These are phyloP conservation scores for Aegilops speltoides DNA, from an alignment of 176 grass and related monocot species.

Conservation along the genomic window DNA sequence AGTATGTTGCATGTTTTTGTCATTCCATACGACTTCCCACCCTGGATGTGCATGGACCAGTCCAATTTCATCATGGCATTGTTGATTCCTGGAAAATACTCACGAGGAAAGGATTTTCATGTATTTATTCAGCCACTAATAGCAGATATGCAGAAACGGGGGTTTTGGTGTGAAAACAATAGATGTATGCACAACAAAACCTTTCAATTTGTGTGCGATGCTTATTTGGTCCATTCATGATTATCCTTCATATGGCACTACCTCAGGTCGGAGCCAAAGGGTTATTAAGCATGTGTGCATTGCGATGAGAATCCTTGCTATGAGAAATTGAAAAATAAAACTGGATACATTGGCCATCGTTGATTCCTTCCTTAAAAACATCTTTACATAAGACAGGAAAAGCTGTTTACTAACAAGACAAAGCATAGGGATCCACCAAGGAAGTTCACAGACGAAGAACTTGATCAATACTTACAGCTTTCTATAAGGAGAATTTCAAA, in stretches of 20 bases:
- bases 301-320: no score
- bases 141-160: not conserved
- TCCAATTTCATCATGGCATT: not conserved
- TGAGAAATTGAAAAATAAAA: no score
- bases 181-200: no score
- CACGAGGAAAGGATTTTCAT: conserved; percentile 21
- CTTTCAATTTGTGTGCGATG: no score
- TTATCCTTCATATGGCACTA: no score
- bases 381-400: not conserved
- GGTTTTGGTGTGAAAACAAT: no score
- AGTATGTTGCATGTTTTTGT: no score
- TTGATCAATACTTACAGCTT: no score
- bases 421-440: not conserved
- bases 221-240: no score
- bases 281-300: no score
- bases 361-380: not conserved
- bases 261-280: no score
- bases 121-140: conserved; percentile 28
- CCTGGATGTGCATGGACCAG: conserved; percentile 25
- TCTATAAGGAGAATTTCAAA: not conserved
- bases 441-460: not conserved
- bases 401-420: not conserved
- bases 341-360: not conserved
- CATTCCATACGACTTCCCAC: conserved; percentile 1
- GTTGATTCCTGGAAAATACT: not conserved